phyloP scores from a whole-genome alignment of 2,329 filamentous ascomycete species.

The Paramyrothecium sp. region DNA sequence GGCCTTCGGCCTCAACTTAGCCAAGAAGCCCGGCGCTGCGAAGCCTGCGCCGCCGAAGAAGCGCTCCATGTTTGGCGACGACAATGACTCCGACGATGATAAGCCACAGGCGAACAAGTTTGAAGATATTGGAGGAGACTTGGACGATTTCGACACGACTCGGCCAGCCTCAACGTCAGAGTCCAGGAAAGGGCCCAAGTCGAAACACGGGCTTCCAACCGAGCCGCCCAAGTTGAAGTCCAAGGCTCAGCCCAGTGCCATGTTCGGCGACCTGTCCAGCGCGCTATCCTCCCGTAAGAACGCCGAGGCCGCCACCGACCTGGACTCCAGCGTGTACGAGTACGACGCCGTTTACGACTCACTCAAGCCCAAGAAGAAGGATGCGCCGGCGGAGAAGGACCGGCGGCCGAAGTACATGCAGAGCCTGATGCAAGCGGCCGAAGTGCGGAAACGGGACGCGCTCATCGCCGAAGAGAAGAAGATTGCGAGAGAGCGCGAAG shows the following conservation, averaged over 20 bases:
- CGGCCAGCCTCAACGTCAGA: conserved; percentile 11
- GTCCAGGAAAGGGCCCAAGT: conserved; percentile 30
- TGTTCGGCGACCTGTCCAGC: conserved; percentile 67
- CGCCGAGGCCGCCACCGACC: conserved; percentile 60
- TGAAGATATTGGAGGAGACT: conserved; percentile 63
- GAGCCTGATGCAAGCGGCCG: conserved; percentile 69
- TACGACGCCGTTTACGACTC: conserved; percentile 83
- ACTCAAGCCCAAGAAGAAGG: conserved; percentile 64
- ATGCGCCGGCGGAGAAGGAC: conserved; percentile 51
- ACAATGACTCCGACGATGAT: conserved; percentile 53
- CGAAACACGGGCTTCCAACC: conserved; percentile 28
- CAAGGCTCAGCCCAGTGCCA: conserved; percentile 38
- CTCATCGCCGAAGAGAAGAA: conserved; percentile 79
- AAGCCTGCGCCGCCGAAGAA: conserved; percentile 49
- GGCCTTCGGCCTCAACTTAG: conserved; percentile 57
- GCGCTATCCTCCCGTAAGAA: conserved; percentile 61
- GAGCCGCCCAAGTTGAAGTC: conserved; percentile 43
- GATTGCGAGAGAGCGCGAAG: conserved; percentile 73
- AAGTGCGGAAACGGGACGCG: conserved; percentile 74
- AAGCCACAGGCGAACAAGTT: conserved; percentile 34
- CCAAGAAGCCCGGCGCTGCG: conserved; percentile 53
- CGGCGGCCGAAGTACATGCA: conserved; percentile 77
- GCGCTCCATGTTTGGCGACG: conserved; percentile 59
- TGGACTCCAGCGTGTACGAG: conserved; percentile 78
- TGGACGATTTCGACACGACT: conserved; percentile 46